Evolutionary conservation across 164 flowering plant species (phyloP).

Genomic region (Litsea cubeba): DNA sequence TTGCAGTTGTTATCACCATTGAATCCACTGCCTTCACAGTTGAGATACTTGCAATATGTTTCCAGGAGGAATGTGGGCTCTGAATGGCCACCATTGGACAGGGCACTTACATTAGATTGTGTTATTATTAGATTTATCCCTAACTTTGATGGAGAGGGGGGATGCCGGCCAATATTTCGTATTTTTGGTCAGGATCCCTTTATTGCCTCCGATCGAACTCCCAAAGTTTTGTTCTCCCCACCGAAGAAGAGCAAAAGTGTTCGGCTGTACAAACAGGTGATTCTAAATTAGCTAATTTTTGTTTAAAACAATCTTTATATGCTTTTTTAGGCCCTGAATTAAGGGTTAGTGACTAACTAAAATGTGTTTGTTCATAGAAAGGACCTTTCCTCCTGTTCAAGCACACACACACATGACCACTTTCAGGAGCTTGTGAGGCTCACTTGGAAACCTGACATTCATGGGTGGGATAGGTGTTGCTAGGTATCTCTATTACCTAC

Average conservation of each 20-base stretch:
- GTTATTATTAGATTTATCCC: conserved; percentile 77
- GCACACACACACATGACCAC: too few relatives aligned
- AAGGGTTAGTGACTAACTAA: too few relatives aligned
- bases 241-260: conserved; percentile 54
- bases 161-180: conserved; percentile 79
- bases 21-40: conserved; percentile 85
- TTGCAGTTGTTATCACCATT: conserved; percentile 66
- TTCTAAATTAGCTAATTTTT: not conserved
- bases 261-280: conserved; percentile 76
- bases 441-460: too few relatives aligned
- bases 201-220: conserved; percentile 38
- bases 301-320: too few relatives aligned
- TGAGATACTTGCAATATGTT: conserved; percentile 85
- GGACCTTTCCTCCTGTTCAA: too few relatives aligned
- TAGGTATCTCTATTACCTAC: too few relatives aligned
- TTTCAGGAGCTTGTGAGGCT: too few relatives aligned
- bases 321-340: too few relatives aligned
- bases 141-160: conserved; percentile 61
- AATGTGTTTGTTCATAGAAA: too few relatives aligned
- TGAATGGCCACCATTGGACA: conserved; percentile 90
- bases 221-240: conserved; percentile 65
- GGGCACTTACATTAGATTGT: conserved; percentile 81
- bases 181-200: conserved; percentile 91
- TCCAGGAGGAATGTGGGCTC: conserved; percentile 82
- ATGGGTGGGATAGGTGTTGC: too few relatives aligned